A percentile compares a stretch with the other conserved stretches of the same genome.
These are phyloP conservation scores for Aspergillus japonicus DNA, from an alignment of 2,329 filamentous ascomycete species.

Conservation along the genomic window DNA sequence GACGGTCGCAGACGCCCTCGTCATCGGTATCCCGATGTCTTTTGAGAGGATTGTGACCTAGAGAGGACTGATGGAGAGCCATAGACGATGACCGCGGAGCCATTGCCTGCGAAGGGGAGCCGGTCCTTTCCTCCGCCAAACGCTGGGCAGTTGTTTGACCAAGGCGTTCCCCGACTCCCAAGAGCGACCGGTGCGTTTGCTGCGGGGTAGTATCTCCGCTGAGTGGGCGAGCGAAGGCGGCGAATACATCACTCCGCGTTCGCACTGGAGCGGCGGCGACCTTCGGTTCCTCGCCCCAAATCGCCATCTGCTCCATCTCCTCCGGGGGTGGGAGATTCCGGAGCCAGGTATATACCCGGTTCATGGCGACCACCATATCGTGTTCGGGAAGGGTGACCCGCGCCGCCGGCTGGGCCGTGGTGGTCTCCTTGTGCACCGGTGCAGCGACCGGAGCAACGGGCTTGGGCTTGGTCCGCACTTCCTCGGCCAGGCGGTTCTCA, in stretches of 20 bases:
- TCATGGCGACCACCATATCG: slow-evolving; percentile 6
- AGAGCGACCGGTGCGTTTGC: not conserved
- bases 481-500: not conserved
- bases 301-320: slow-evolving; percentile 12
- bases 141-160: not conserved
- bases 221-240: not conserved
- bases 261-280: not conserved
- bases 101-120: not conserved
- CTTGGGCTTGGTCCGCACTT: not conserved
- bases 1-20: slow-evolving; percentile 8
- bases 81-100: not conserved
- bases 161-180: not conserved
- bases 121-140: not conserved
- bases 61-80: not conserved
- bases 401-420: not conserved
- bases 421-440: not conserved
- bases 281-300: not conserved
- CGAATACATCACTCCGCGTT: not conserved
- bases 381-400: slow-evolving; percentile 2
- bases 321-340: slow-evolving; percentile 9
- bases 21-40: slow-evolving; percentile 16
- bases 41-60: slow-evolving; percentile 8
- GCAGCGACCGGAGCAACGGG: not conserved
- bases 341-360: slow-evolving; percentile 15
- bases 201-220: not conserved